Evolutionary conservation across 2,329 filamentous ascomycete genomes (phyloP).

Genomic region (Arthrobotrys pseudoclavata): DNA sequence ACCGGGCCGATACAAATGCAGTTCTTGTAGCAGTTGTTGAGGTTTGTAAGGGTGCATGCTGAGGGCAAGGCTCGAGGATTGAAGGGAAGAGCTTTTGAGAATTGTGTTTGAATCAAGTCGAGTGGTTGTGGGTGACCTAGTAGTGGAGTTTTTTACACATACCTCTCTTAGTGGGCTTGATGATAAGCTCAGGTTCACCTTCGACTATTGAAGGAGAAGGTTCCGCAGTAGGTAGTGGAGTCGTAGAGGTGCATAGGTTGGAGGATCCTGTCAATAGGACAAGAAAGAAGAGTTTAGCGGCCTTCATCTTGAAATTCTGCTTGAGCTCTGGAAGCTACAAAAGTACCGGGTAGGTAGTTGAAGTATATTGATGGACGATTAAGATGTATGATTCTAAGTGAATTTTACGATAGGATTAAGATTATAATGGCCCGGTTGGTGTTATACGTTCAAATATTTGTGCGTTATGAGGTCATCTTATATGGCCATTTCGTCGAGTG

Average conservation of each 20-base stretch:
- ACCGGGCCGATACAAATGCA: constrained; percentile 15
- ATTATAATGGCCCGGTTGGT: too few relatives aligned
- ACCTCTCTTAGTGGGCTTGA: constrained; percentile 10
- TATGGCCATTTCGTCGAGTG: not conserved
- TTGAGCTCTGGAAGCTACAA: not conserved
- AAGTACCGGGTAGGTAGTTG: not conserved
- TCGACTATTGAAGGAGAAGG: not conserved
- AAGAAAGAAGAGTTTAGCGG: not conserved
- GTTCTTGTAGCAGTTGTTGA: constrained; percentile 42
- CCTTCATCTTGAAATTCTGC: constrained; percentile 6
- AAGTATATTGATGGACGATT: not conserved
- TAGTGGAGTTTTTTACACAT: not conserved
- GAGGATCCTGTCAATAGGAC: not conserved
- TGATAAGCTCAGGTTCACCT: not conserved
- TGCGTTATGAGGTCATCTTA: not conserved
- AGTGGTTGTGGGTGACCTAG: too few relatives aligned
- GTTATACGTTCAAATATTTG: not conserved
- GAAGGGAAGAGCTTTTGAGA: not conserved
- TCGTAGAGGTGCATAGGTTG: not conserved
- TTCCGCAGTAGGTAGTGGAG: not conserved
- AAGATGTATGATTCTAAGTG: not conserved
- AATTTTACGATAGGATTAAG: too few relatives aligned
- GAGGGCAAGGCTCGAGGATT: constrained; percentile 10
- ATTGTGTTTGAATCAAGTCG: not conserved
- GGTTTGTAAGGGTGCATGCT: constrained; percentile 12